Evolutionary conservation across 495 filamentous ascomycete species (phyloP).

Genomic region (Echria macrotheca): DNA sequence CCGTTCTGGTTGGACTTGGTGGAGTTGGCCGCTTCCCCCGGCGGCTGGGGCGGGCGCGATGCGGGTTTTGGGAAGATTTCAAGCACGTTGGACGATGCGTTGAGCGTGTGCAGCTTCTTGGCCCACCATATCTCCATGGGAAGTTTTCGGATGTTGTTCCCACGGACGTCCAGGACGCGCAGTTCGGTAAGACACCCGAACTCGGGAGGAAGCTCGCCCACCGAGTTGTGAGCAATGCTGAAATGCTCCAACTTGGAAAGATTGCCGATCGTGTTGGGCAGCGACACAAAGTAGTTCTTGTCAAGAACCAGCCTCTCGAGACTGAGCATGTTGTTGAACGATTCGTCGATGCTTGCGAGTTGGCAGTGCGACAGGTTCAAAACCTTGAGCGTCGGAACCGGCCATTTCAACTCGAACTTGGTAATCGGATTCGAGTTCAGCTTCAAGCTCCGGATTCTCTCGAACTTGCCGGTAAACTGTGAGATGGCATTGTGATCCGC

Average conservation of each 20-base stretch:
- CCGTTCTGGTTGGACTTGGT: constrained; percentile 50
- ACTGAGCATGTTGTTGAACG: constrained; percentile 83
- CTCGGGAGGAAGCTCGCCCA: constrained; percentile 74
- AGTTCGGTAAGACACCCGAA: constrained; percentile 83
- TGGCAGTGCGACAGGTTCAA: constrained; percentile 86
- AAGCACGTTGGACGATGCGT: constrained; percentile 90
- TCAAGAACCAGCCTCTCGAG: constrained; percentile 83
- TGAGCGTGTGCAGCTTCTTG: constrained; percentile 79
- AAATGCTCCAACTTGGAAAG: constrained; percentile 81
- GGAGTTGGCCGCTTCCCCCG: constrained; percentile 37
- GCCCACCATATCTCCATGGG: constrained; percentile 93
- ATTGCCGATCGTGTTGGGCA: constrained; percentile 78
- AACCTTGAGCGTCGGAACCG: constrained; percentile 73
- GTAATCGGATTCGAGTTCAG: constrained; percentile 92
- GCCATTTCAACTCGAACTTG: constrained; percentile 73
- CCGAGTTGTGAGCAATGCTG: constrained; percentile 85
- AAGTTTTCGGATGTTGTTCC: constrained; percentile 83
- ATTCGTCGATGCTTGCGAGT: constrained; percentile 75
- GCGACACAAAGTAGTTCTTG: constrained; percentile 89
- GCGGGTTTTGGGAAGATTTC: constrained; percentile 83
- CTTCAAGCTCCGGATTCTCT: constrained; percentile 73
- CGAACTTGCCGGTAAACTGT: constrained; percentile 78
- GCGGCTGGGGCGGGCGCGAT: constrained; percentile 53
- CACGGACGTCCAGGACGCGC: constrained; percentile 75
- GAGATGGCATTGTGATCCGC: constrained; percentile 89